Evolutionary conservation across 192 early-diverging fungal genomes (phyloP).

Genomic region (Lobosporangium transversale): DNA sequence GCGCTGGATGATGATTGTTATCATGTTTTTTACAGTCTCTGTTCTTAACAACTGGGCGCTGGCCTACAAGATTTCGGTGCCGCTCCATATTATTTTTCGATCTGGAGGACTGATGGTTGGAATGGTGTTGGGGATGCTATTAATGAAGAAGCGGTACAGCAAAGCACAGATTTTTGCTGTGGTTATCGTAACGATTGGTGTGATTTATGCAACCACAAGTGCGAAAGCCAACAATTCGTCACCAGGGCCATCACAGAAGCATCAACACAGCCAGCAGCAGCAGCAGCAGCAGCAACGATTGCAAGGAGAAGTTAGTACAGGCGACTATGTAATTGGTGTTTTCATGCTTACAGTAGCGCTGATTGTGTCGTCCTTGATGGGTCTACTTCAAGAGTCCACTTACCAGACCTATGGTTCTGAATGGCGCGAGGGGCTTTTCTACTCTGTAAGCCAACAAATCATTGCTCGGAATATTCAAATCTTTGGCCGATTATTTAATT

Average conservation of each 20-base stretch:
- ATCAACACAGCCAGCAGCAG: too few species aligned
- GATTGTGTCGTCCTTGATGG: slow-evolving; percentile 81
- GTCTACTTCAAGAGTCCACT: slow-evolving; percentile 83
- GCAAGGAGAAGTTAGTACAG: slow-evolving; percentile 4
- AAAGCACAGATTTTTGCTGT: slow-evolving; percentile 67
- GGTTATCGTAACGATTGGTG: slow-evolving; percentile 79
- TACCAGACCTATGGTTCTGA: slow-evolving; percentile 80
- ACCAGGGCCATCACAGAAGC: slow-evolving; percentile 12
- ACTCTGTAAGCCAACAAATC: slow-evolving; percentile 61
- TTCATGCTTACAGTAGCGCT: slow-evolving; percentile 74
- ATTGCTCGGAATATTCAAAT: background rate
- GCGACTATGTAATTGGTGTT: slow-evolving; percentile 75
- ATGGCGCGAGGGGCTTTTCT: slow-evolving; percentile 93
- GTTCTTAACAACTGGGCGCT: slow-evolving; percentile 86
- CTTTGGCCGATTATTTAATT: background rate
- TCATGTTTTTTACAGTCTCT: slow-evolving; percentile 80
- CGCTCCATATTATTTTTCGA: slow-evolving; percentile 92
- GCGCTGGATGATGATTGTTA: slow-evolving; percentile 80
- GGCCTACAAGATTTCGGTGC: slow-evolving; percentile 84
- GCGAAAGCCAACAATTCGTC: slow-evolving; percentile 32
- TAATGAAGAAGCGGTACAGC: slow-evolving; percentile 72
- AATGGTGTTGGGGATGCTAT: slow-evolving; percentile 78
- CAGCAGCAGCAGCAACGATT: too few species aligned
- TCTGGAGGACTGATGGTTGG: slow-evolving; percentile 84
- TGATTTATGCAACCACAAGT: slow-evolving; percentile 74